Evolutionary conservation across 441 rosid species (phyloP).

Genomic region (Francoa sonchifolia): DNA sequence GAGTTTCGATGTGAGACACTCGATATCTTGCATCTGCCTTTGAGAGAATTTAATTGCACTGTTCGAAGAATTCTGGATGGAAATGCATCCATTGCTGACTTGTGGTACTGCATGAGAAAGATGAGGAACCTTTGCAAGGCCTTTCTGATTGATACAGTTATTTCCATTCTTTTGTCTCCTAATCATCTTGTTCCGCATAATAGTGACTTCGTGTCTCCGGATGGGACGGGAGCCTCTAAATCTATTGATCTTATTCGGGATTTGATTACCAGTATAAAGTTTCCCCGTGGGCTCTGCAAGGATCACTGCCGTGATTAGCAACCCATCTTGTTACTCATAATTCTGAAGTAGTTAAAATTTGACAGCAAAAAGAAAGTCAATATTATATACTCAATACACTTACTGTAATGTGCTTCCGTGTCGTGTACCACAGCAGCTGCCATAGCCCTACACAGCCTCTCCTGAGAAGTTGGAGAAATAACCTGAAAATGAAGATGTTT

Average conservation of each 20-base stretch:
- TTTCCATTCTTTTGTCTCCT: slow-evolving; percentile 24
- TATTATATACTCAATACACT: slow-evolving; percentile 14
- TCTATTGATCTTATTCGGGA: slow-evolving; percentile 26
- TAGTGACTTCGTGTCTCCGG: slow-evolving; percentile 25
- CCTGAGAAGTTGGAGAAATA: slow-evolving; percentile 73
- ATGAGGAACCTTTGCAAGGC: slow-evolving; percentile 26
- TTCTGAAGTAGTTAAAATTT: too few species aligned
- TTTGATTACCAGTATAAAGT: slow-evolving; percentile 33
- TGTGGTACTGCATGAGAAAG: slow-evolving; percentile 15
- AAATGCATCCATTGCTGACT: slow-evolving; percentile 25
- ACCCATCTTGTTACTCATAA: too few species aligned
- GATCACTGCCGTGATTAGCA: slow-evolving; percentile 4
- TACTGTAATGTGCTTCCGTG: slow-evolving; percentile 38
- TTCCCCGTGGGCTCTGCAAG: slow-evolving; percentile 51
- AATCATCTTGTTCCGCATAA: slow-evolving; percentile 17
- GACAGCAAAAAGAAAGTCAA: background rate
- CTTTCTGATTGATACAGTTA: slow-evolving; percentile 23
- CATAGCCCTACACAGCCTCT: slow-evolving; percentile 54
- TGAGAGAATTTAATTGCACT: slow-evolving; percentile 70
- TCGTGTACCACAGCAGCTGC: slow-evolving; percentile 28
- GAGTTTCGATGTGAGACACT: slow-evolving; percentile 45
- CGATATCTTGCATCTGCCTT: slow-evolving; percentile 59
- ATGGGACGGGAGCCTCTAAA: slow-evolving; percentile 30
- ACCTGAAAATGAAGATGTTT: slow-evolving; percentile 33
- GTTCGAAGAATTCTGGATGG: slow-evolving; percentile 42